phyloP scores from a whole-genome alignment of 495 filamentous ascomycete species.

The Penicillium lagena region DNA sequence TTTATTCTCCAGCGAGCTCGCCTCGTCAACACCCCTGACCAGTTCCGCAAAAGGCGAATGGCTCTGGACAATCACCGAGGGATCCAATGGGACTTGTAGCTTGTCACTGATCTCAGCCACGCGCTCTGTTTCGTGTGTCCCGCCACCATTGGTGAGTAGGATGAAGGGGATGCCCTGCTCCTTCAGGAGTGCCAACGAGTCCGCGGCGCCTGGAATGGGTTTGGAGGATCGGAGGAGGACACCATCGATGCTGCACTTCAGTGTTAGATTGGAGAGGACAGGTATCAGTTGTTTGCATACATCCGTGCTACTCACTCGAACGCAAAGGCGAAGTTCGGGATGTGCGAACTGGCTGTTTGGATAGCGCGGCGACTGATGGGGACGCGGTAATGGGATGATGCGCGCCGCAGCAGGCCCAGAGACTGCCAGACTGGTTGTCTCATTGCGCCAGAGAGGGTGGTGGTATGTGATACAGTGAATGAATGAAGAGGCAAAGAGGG shows the following conservation, averaged over 20 bases:
- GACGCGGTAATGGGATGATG: constrained; percentile 7
- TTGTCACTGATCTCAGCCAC: constrained; percentile 62
- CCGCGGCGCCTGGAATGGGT: constrained; percentile 74
- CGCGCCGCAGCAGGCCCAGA: constrained; percentile 22
- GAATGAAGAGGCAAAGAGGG: not conserved
- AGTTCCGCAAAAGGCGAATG: constrained; percentile 73
- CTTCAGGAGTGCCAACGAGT: constrained; percentile 67
- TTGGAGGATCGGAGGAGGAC: constrained; percentile 82
- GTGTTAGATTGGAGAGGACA: constrained; percentile 1
- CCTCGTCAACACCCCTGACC: constrained; percentile 31
- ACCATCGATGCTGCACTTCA: constrained; percentile 71
- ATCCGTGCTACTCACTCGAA: constrained; percentile 61
- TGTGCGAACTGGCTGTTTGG: constrained; percentile 26
- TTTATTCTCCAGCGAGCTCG: constrained; percentile 53
- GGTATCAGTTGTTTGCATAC: constrained; percentile 5
- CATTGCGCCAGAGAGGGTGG: constrained; percentile 11
- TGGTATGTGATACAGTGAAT: not conserved
- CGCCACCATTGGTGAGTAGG: constrained; percentile 84
- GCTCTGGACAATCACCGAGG: constrained; percentile 69
- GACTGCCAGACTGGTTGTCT: constrained; percentile 23
- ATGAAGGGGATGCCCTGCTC: constrained; percentile 70
- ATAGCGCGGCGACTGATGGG: constrained; percentile 15
- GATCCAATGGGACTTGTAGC: constrained; percentile 52
- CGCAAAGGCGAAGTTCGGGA: constrained; percentile 70
- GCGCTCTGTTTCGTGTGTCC: constrained; percentile 66